phyloP scores from a whole-genome alignment of 192 early-diverging fungal genomes.

The Diversispora epigaea region DNA sequence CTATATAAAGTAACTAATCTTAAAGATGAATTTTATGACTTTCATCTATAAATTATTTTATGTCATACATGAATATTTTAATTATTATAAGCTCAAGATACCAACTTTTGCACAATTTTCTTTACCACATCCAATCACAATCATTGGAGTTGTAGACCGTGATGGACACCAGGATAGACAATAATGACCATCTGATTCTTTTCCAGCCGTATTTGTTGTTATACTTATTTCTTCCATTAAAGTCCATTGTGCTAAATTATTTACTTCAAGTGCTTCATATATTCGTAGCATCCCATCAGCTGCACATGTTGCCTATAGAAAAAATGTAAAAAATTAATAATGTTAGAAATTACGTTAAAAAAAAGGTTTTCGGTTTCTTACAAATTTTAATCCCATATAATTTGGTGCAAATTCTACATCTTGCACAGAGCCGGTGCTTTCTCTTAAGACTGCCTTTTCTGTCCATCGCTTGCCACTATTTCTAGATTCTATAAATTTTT shows the following conservation, averaged over 20 bases:
- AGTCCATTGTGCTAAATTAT: conserved; percentile 76
- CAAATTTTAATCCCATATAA: conserved; percentile 75
- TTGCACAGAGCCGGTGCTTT: conserved; percentile 73
- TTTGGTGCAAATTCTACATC: conserved; percentile 90
- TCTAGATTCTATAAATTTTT: conserved; percentile 41
- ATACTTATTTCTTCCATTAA: conserved; percentile 64
- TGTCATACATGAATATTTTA: neutral
- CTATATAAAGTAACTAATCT: neutral
- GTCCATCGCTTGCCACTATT: conserved; percentile 72
- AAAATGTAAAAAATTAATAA: neutral
- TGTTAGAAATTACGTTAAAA: neutral
- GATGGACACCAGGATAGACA: conserved; percentile 89
- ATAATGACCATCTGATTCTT: conserved; percentile 77
- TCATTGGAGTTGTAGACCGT: conserved; percentile 69
- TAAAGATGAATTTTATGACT: too few relatives aligned
- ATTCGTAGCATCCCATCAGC: conserved; percentile 84
- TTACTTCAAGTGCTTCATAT: conserved; percentile 82
- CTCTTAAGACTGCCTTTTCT: conserved; percentile 57
- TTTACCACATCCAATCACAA: conserved; percentile 84
- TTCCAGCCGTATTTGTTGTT: conserved; percentile 31
- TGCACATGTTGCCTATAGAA: conserved; percentile 65
- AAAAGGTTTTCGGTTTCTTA: conserved; percentile 27
- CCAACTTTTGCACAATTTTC: conserved; percentile 71
- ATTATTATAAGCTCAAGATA: neutral
- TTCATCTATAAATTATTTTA: neutral